These are phyloP conservation scores for Nemania abortiva DNA, from an alignment of 2,329 filamentous ascomycete species.

Conservation along the genomic window DNA sequence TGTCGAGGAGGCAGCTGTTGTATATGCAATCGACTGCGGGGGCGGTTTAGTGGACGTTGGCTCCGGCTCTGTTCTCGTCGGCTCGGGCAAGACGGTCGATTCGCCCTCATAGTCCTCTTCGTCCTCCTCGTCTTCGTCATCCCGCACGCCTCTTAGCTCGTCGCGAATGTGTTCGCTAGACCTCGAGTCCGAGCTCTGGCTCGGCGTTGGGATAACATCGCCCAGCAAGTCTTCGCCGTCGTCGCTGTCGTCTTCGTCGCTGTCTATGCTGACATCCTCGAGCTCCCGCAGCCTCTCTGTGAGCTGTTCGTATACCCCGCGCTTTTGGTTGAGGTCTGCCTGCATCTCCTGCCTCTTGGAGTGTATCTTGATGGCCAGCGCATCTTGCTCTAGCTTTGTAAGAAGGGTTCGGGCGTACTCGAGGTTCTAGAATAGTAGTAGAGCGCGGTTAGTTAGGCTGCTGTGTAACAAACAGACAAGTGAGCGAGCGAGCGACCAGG, in stretches of 20 bases:
- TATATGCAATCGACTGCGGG: conserved; percentile 13
- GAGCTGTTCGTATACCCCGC: conserved; percentile 74
- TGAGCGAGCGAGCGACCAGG: neutral
- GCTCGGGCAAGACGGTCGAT: conserved; percentile 39
- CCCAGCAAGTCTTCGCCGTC: conserved; percentile 70
- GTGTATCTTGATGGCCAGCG: conserved; percentile 68
- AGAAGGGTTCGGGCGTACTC: conserved; percentile 77
- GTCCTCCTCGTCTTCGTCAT: conserved; percentile 32
- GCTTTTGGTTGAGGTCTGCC: conserved; percentile 72
- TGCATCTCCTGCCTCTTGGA: conserved; percentile 71
- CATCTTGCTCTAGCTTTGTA: conserved; percentile 77
- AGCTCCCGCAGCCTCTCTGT: conserved; percentile 76
- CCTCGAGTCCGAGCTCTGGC: conserved; percentile 62
- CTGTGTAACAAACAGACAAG: neutral
- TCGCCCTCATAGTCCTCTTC: conserved; percentile 39
- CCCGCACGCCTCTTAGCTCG: conserved; percentile 25
- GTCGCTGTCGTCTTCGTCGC: conserved; percentile 56
- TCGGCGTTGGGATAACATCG: conserved; percentile 66
- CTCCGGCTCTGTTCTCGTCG: conserved; percentile 5
- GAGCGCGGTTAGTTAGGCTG: neutral
- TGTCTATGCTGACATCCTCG: conserved; percentile 67
- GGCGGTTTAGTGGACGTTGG: conserved; percentile 10
- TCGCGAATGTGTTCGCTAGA: conserved; percentile 34
- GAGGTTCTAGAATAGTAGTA: conserved; percentile 67
- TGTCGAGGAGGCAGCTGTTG: conserved; percentile 24